Percentiles rank a stretch among this genome's conserved stretches.
Evolutionary conservation across 2,329 filamentous ascomycete species (phyloP).

Genomic region (Fusarium buharicum): DNA sequence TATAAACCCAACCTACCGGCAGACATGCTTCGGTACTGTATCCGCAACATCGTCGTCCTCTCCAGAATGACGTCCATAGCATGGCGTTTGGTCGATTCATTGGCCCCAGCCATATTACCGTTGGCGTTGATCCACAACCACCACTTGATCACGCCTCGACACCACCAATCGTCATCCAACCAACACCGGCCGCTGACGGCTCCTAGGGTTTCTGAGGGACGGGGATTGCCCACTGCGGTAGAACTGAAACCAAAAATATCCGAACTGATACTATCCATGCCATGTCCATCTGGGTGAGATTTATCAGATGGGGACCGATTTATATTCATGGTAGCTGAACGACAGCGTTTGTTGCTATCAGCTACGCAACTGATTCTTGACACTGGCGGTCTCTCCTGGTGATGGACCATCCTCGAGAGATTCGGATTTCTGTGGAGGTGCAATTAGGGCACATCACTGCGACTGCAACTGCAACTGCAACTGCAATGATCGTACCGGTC

Average conservation of each 20-base stretch:
- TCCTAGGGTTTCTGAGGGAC: slow-evolving; percentile 20
- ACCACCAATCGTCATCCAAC: slow-evolving; percentile 36
- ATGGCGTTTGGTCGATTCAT: slow-evolving; percentile 38
- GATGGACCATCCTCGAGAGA: not conserved
- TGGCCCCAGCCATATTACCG: slow-evolving; percentile 35
- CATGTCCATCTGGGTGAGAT: slow-evolving; percentile 5
- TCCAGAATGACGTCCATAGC: slow-evolving; percentile 41
- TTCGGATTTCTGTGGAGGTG: slow-evolving; percentile 41
- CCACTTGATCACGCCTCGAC: slow-evolving; percentile 35
- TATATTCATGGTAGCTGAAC: not conserved
- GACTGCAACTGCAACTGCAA: slow-evolving; percentile 33
- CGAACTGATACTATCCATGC: slow-evolving; percentile 10
- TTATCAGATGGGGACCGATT: slow-evolving; percentile 1
- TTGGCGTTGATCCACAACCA: slow-evolving; percentile 41
- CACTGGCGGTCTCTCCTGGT: not conserved
- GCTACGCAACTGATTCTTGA: not conserved
- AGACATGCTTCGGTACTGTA: slow-evolving; percentile 21
- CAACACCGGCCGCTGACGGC: slow-evolving; percentile 31
- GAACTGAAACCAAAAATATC: slow-evolving; percentile 26
- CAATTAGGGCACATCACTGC: slow-evolving; percentile 49
- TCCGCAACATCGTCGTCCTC: slow-evolving; percentile 9
- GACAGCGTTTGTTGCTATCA: not conserved
- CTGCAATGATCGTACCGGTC: slow-evolving; percentile 39
- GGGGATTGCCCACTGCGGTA: slow-evolving; percentile 22
- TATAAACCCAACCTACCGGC: slow-evolving; percentile 30